Conservation (phyloP, 768 basidiomycete species). For the Kwoniella pini region DNA sequence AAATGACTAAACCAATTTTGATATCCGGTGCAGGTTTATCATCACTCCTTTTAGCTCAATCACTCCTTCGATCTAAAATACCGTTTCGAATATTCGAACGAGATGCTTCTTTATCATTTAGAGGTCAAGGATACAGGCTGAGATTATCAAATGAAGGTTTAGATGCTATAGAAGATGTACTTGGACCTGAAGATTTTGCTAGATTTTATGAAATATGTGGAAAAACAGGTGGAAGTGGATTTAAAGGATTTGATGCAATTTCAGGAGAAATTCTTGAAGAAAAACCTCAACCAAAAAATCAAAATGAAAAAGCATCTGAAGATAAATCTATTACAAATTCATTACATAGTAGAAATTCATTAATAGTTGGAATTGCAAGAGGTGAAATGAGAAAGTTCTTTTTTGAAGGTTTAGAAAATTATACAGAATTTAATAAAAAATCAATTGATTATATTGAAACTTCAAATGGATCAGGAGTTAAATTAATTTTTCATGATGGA, state of each 20-base stretch:
- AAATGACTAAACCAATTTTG: conserved; percentile 20
- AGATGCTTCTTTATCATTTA: conserved; percentile 18
- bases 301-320: neutral
- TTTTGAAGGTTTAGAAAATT: conserved; percentile 18
- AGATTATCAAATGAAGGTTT: conserved; percentile 29
- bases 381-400: conserved; percentile 24
- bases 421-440: conserved; percentile 13
- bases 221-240: conserved; percentile 25
- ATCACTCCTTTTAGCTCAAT: conserved; percentile 28
- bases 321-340: too few species aligned
- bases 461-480: conserved; percentile 16
- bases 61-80: conserved; percentile 23
- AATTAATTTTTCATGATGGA: conserved; percentile 25
- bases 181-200: conserved; percentile 19
- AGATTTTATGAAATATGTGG: conserved; percentile 24
- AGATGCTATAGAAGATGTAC: conserved; percentile 26
- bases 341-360: conserved; percentile 10
- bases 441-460: conserved; percentile 21
- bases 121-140: conserved; percentile 32
- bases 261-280: conserved; percentile 20
- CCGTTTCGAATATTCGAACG: conserved; percentile 34
- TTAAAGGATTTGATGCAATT: conserved; percentile 17
- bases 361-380: conserved; percentile 26
- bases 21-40: conserved; percentile 33
- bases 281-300: neutral